Percentiles rank a stretch among this genome's conserved stretches.
Evolutionary conservation across 2,329 filamentous ascomycete species (phyloP).

Genomic region (Aspergillus proliferans): DNA sequence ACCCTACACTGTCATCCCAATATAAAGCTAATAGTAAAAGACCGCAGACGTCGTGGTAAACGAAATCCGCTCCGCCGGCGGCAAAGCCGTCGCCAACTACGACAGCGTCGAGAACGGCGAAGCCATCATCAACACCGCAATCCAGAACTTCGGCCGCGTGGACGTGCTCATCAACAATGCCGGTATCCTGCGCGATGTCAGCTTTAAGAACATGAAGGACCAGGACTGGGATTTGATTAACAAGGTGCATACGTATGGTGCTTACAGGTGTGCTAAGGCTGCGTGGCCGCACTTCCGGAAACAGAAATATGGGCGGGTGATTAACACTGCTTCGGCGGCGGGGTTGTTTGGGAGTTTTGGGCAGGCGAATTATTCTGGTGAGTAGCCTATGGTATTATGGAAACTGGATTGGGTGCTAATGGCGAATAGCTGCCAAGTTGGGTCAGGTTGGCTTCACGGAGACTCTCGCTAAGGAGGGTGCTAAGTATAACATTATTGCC

Average conservation of each 20-base stretch:
- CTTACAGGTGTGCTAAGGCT: slow-evolving; percentile 90
- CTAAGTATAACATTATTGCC: slow-evolving; percentile 94
- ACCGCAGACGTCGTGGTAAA: slow-evolving; percentile 50
- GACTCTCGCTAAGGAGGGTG: slow-evolving; percentile 93
- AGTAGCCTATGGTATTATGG: slow-evolving; percentile 11
- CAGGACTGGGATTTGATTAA: slow-evolving; percentile 94
- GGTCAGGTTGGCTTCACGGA: slow-evolving; percentile 95
- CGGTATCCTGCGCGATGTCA: slow-evolving; percentile 87
- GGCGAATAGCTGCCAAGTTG: slow-evolving; percentile 70
- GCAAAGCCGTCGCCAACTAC: slow-evolving; percentile 97
- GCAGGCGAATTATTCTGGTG: slow-evolving; percentile 87
- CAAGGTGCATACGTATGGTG: slow-evolving; percentile 83
- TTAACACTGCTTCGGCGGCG: slow-evolving; percentile 95
- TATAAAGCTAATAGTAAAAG: slow-evolving; percentile 28
- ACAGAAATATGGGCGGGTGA: slow-evolving; percentile 94
- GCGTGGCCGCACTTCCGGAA: slow-evolving; percentile 98
- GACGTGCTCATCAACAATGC: slow-evolving; percentile 98
- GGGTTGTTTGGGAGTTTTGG: slow-evolving; percentile 94
- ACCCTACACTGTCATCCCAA: slow-evolving; percentile 20
- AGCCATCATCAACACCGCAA: slow-evolving; percentile 69
- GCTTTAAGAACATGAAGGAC: slow-evolving; percentile 99
- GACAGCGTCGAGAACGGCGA: slow-evolving; percentile 79
- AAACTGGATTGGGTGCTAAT: slow-evolving; percentile 18
- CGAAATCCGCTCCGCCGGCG: slow-evolving; percentile 67
- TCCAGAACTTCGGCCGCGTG: slow-evolving; percentile 58